Conservation (phyloP, 2,329 filamentous ascomycete genomes). For the Zymoseptoria pseudotritici region DNA sequence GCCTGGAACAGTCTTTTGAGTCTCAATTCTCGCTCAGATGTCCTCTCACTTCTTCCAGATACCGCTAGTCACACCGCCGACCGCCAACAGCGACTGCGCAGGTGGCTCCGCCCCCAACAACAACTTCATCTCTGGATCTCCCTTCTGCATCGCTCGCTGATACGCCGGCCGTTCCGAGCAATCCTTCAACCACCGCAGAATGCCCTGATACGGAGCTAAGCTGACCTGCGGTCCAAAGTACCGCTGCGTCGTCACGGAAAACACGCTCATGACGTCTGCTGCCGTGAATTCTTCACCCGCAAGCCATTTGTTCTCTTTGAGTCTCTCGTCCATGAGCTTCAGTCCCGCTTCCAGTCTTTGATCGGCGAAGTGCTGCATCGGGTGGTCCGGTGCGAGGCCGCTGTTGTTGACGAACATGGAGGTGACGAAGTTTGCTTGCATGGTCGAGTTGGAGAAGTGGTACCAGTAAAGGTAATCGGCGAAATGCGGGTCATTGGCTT, state of each 20-base stretch:
- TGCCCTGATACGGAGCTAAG: conserved; percentile 16
- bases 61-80: conserved; percentile 10
- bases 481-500: conserved; percentile 42
- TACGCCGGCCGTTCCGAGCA: conserved; percentile 22
- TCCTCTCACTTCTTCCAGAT: conserved; percentile 16
- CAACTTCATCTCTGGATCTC: conserved; percentile 24
- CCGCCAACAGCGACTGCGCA: conserved; percentile 9
- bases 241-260: conserved; percentile 53
- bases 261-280: conserved; percentile 58
- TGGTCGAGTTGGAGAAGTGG: conserved; percentile 25
- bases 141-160: conserved; percentile 27
- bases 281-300: conserved; percentile 55
- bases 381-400: conserved; percentile 23
- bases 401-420: conserved; percentile 20
- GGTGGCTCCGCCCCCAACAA: conserved; percentile 13
- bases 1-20: background rate
- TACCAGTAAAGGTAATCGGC: conserved; percentile 58
- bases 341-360: conserved; percentile 34
- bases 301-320: conserved; percentile 46
- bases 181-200: conserved; percentile 26
- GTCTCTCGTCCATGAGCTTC: conserved; percentile 40
- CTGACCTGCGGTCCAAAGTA: conserved; percentile 38
- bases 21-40: background rate
- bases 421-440: conserved; percentile 30
- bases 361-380: conserved; percentile 24